These are phyloP conservation scores for Tolypocladium tundrense DNA, from an alignment of 2,329 filamentous ascomycete species.

Conservation along the genomic window DNA sequence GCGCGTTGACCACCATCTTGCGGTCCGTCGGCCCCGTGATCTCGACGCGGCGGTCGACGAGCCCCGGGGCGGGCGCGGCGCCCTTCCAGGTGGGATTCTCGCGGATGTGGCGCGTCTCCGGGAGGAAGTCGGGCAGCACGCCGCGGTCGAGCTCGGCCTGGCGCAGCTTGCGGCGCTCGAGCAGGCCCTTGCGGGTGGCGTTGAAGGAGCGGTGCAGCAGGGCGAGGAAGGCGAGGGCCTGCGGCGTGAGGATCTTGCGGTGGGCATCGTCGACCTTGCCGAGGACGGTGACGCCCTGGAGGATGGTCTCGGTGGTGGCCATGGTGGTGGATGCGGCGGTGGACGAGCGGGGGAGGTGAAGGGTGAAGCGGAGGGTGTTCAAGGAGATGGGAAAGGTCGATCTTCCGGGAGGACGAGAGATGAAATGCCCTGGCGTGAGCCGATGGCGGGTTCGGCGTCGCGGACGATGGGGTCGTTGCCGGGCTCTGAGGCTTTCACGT, in stretches of 20 bases:
- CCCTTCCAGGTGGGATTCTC: constrained; percentile 92
- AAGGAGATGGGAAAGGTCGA: too few relatives aligned
- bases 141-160: constrained; percentile 93
- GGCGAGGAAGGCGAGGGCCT: constrained; percentile 84
- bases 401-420: not conserved
- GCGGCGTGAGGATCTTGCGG: constrained; percentile 83
- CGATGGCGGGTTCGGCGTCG: constrained; percentile 4
- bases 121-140: constrained; percentile 81
- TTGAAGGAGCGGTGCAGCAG: constrained; percentile 95
- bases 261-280: constrained; percentile 68
- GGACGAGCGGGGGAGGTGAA: constrained; percentile 4
- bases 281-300: constrained; percentile 81
- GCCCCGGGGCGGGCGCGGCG: constrained; percentile 79
- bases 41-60: constrained; percentile 89
- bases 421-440: not conserved
- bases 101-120: constrained; percentile 90
- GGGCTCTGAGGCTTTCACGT: constrained; percentile 19
- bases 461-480: constrained; percentile 1
- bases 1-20: constrained; percentile 97
- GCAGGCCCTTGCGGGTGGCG: constrained; percentile 71
- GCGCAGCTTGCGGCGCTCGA: constrained; percentile 75
- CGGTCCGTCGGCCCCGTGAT: constrained; percentile 95
- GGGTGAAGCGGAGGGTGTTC: not conserved
- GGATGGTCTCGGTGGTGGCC: constrained; percentile 63
- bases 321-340: constrained; percentile 29